Evolutionary conservation across 805 yeast genomes (phyloP).

Genomic region (Clavispora vitiphila): DNA sequence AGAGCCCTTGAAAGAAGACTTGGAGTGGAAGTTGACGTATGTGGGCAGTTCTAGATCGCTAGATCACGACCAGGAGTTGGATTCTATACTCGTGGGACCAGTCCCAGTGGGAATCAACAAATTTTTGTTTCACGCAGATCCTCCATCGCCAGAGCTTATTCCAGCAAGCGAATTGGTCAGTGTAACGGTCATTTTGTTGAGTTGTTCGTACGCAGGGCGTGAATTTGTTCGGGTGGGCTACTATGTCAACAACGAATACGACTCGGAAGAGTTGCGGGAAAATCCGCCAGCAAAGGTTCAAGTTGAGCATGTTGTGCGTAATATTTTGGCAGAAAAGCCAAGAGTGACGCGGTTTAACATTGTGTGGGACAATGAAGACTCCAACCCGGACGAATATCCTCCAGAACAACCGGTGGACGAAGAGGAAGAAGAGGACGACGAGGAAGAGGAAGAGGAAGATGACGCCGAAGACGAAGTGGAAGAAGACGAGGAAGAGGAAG

Average conservation of each 20-base stretch:
- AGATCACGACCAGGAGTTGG: slow-evolving; percentile 96
- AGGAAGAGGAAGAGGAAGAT: slow-evolving; percentile 22
- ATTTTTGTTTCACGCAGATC: slow-evolving; percentile 89
- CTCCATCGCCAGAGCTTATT: slow-evolving; percentile 92
- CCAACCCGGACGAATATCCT: slow-evolving; percentile 62
- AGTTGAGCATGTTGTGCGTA: slow-evolving; percentile 89
- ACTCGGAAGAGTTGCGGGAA: slow-evolving; percentile 85
- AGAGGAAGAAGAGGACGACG: slow-evolving; percentile 34
- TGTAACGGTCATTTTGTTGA: slow-evolving; percentile 87
- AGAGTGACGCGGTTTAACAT: slow-evolving; percentile 95
- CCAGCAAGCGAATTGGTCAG: slow-evolving; percentile 95
- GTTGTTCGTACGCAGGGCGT: slow-evolving; percentile 88
- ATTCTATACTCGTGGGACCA: slow-evolving; percentile 96
- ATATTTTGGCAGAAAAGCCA: slow-evolving; percentile 94
- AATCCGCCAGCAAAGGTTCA: slow-evolving; percentile 93
- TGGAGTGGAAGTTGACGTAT: slow-evolving; percentile 96
- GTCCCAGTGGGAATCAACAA: slow-evolving; percentile 97
- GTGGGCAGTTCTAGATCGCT: slow-evolving; percentile 93
- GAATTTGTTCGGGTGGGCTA: slow-evolving; percentile 97
- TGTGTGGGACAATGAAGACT: slow-evolving; percentile 85
- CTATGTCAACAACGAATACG: slow-evolving; percentile 96
- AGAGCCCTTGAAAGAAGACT: slow-evolving; percentile 85
- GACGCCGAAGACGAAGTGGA: slow-evolving; percentile 19
- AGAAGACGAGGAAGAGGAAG: slow-evolving; percentile 14
- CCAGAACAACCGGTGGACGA: slow-evolving; percentile 62